These are phyloP conservation scores for Kodamaea laetipori DNA, from an alignment of 805 yeast genomes.

Conservation along the genomic window DNA sequence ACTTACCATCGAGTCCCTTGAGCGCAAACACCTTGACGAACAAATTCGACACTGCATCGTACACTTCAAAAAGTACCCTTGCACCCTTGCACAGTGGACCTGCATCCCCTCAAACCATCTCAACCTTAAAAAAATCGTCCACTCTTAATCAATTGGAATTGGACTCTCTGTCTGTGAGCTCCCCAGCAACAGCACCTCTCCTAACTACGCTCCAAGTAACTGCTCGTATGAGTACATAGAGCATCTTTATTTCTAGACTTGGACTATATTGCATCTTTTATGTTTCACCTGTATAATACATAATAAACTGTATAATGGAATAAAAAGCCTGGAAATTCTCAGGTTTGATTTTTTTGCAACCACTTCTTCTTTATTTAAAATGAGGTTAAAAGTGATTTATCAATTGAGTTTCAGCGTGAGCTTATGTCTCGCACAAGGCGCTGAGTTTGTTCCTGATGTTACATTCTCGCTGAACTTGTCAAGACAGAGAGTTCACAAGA, in stretches of 20 bases:
- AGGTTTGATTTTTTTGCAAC: not conserved
- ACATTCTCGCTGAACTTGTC: conserved; percentile 8
- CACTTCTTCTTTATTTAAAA: not conserved
- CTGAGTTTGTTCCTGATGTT: conserved; percentile 4
- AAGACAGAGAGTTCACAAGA: conserved; percentile 11
- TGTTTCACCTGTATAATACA: conserved; percentile 1
- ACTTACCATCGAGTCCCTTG: conserved; percentile 22
- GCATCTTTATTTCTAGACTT: conserved; percentile 3
- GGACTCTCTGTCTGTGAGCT: conserved; percentile 26
- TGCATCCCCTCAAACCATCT: conserved; percentile 10
- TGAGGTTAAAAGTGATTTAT: not conserved
- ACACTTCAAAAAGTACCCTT: conserved; percentile 21
- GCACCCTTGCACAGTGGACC: conserved; percentile 9
- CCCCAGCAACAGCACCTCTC: conserved; percentile 35
- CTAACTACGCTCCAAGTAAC: conserved; percentile 46
- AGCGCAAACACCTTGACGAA: conserved; percentile 23
- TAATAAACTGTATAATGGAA: conserved; percentile 2
- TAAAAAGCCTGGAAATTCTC: no score
- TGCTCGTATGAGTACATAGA: conserved; percentile 39
- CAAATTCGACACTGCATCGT: conserved; percentile 17
- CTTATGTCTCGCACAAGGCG: not conserved
- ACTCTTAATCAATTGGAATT: conserved; percentile 35
- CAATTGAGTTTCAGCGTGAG: not conserved
- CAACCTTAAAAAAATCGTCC: conserved; percentile 33
- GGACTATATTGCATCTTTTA: conserved; percentile 4